phyloP scores from a whole-genome alignment of 1,284 basidiomycete genomes.

The Cryptococcus deneoformans region DNA sequence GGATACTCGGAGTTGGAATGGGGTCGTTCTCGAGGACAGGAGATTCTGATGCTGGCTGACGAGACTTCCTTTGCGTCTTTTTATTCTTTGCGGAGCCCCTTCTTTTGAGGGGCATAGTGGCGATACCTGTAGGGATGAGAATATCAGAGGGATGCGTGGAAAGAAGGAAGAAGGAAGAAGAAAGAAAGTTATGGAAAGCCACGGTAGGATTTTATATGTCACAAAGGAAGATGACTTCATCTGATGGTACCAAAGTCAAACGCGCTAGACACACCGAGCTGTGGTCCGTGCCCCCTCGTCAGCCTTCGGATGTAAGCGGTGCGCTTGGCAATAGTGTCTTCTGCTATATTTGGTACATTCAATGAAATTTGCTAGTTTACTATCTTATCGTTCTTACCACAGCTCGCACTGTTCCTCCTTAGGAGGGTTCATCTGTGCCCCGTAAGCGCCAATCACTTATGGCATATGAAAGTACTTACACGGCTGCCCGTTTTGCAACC shows the following conservation, averaged over 20 bases:
- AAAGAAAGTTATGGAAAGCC: no score
- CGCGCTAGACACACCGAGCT: no score
- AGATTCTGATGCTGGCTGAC: neutral
- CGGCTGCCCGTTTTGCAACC: slow-evolving; percentile 44
- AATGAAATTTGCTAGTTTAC: no score
- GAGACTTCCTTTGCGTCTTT: neutral
- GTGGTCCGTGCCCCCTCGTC: neutral
- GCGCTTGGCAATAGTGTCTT: neutral
- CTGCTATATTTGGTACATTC: no score
- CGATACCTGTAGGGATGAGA: neutral
- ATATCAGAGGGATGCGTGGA: neutral
- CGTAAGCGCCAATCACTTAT: neutral
- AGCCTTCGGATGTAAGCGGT: neutral
- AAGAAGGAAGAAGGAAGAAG: neutral
- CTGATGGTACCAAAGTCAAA: no score
- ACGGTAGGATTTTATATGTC: no score
- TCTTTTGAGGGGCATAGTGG: neutral
- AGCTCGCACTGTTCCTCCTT: slow-evolving; percentile 41
- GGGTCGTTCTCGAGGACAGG: neutral
- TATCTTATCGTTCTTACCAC: slow-evolving; percentile 22
- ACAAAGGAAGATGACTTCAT: no score
- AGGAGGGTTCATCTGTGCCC: slow-evolving; percentile 33
- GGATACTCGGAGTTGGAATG: neutral
- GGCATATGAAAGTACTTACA: slow-evolving; percentile 15
- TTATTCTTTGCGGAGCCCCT: neutral